Percentiles rank a stretch among this genome's conserved stretches.
Conservation (phyloP, 2,329 filamentous ascomycete species). For the Mariannaea sp. region DNA sequence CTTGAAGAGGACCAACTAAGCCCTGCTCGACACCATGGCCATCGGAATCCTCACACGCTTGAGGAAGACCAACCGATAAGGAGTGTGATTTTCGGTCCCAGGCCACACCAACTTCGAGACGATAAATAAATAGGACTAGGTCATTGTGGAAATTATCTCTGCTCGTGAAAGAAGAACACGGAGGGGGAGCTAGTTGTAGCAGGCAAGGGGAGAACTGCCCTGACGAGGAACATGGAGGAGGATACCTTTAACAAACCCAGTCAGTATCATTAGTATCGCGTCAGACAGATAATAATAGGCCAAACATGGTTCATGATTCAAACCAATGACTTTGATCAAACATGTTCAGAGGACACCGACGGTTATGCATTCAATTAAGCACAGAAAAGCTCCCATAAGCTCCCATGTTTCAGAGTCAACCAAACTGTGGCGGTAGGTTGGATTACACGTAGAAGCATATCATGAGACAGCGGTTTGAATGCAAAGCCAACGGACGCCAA, state of each 20-base stretch:
- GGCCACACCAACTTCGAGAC: constrained; percentile 26
- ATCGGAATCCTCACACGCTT: constrained; percentile 20
- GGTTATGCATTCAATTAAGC: not conserved
- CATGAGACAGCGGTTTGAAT: too few species aligned
- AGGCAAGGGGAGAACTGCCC: not conserved
- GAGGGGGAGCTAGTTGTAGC: not conserved
- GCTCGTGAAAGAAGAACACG: not conserved
- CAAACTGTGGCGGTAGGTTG: not conserved
- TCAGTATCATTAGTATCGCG: not conserved
- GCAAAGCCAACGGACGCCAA: too few species aligned
- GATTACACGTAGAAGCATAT: not conserved
- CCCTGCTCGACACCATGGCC: constrained; percentile 1
- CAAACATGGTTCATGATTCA: not conserved
- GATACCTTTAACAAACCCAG: not conserved
- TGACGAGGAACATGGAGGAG: not conserved
- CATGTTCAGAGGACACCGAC: not conserved
- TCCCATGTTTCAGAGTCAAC: not conserved
- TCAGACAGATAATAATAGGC: not conserved
- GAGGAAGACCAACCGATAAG: constrained; percentile 21
- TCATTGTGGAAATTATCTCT: not conserved
- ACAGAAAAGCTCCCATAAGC: not conserved
- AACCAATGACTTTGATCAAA: not conserved
- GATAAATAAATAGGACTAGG: constrained; percentile 16
- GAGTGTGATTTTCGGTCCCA: constrained; percentile 5
- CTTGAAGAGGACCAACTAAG: constrained; percentile 25